A percentile compares a stretch with the other conserved stretches of the same genome.
These are phyloP conservation scores for Bauhinia variegata DNA, from an alignment of 306 rosid species.

Conservation along the genomic window DNA sequence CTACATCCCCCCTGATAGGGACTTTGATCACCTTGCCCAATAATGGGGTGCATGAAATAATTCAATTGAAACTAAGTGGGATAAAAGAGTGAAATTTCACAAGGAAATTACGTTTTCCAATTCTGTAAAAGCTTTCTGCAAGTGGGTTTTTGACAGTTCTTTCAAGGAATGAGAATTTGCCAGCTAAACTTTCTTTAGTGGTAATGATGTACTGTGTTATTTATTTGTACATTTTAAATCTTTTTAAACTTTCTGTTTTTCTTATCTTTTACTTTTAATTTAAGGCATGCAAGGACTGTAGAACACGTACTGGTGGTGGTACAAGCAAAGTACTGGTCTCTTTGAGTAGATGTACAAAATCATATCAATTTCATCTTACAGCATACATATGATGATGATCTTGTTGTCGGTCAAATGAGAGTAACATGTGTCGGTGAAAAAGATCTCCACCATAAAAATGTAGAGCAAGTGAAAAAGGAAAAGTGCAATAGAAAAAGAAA, in stretches of 20 bases:
- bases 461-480: constrained; percentile 31
- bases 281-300: constrained; percentile 39
- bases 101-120: constrained; percentile 20
- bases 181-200: constrained; percentile 48
- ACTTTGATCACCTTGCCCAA: constrained; percentile 7
- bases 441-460: constrained; percentile 20
- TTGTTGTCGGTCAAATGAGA: constrained; percentile 52
- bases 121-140: constrained; percentile 17
- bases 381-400: constrained; percentile 54
- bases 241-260: constrained; percentile 13
- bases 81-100: constrained; percentile 6
- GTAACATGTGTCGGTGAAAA: constrained; percentile 51
- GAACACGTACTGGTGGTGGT: constrained; percentile 61
- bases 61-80: constrained; percentile 18
- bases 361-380: constrained; percentile 53
- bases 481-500: constrained; percentile 29
- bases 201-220: constrained; percentile 47
- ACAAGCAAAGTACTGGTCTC: constrained; percentile 66
- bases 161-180: constrained; percentile 40
- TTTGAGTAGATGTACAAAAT: constrained; percentile 46
- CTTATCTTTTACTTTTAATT: background rate
- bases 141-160: constrained; percentile 30
- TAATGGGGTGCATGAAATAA: constrained; percentile 45
- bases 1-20: background rate
- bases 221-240: constrained; percentile 31